phyloP scores from a whole-genome alignment of 2,329 filamentous ascomycete genomes.

The Alternaria sp. region DNA sequence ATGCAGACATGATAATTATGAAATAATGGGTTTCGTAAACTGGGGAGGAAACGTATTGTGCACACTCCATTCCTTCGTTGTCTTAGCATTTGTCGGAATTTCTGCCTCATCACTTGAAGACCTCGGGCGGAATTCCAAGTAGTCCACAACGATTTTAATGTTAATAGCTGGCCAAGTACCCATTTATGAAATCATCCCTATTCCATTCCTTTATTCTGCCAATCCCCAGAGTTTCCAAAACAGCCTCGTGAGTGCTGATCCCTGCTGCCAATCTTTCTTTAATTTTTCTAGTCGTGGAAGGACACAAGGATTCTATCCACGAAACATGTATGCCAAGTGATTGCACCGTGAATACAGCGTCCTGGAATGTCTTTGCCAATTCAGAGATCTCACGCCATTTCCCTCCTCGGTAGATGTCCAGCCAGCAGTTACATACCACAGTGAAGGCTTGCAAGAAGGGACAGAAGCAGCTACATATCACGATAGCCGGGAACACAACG shows the following conservation, averaged over 20 bases:
- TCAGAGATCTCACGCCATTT: background rate
- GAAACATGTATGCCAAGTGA: background rate
- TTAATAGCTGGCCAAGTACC: too few relatives aligned
- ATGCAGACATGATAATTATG: too few relatives aligned
- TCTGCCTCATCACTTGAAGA: too few relatives aligned
- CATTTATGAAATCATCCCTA: too few relatives aligned
- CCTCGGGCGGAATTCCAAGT: too few relatives aligned
- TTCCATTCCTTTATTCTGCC: too few relatives aligned
- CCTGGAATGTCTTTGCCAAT: background rate
- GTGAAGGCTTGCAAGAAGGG: background rate
- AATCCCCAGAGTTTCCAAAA: too few relatives aligned
- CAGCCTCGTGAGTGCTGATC: background rate
- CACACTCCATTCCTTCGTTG: too few relatives aligned
- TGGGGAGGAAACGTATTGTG: too few relatives aligned
- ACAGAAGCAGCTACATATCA: background rate
- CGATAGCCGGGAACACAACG: background rate
- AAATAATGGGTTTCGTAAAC: too few relatives aligned
- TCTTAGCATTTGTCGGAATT: too few relatives aligned
- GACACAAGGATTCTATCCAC: slow-evolving; percentile 5
- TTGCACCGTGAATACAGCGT: background rate
- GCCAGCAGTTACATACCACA: background rate
- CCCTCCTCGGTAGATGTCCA: background rate
- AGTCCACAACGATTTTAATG: too few relatives aligned
- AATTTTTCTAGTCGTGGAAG: slow-evolving; percentile 1
- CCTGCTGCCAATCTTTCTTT: background rate